Evolutionary conservation across 352 stramenopile species (phyloP), one percentile per base, ranked within the genome.

Genomic region (Phytopythium vexans): DNA sequence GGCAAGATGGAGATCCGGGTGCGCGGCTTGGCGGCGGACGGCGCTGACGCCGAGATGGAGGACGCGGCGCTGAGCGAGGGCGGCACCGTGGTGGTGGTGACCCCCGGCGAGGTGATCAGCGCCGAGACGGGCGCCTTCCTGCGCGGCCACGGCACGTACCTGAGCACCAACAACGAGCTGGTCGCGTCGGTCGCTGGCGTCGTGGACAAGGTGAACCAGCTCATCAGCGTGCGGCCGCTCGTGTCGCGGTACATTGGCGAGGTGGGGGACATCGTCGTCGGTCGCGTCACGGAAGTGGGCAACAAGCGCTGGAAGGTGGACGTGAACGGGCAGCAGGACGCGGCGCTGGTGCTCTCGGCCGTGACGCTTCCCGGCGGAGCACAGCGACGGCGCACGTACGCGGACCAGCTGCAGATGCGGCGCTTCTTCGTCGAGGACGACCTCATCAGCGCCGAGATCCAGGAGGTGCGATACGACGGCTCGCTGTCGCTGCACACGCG

Each of bases 361-460:
- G 91, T 99, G 47, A 97, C 97, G 62, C 67, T 99, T 12, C 95
- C 96, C 0, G 96, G 94, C 27, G 97, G 96, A 41, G 92, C 89
- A 8, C 96, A 99, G 69, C 89, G 97, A 9, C 92, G 97, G n/a
- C 87, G 94, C 50, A 99, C 96, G 33, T 94, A 97, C 54, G 94
- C 98, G 56, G 96, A 99, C 72, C 88, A 97, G 64, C 82, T 98
- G 51, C 92, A 98, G 58, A 99, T 99, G 97, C 76, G 96, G 35
- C 79, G 73, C 40, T 92, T 98, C 56, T 98, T 97, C 58, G 78
- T 88, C 44, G 95, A 99, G 73, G 95, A 96, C 57, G 96, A 99
- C 68, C 76, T 99, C 35, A 95, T 99, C 49, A 97, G 89, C 53
- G 95, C 94, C 37, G 80, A 93, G 65, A 86, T 91, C 62, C 80